A percentile compares a stretch with the other conserved stretches of the same genome.
Conservation (phyloP, 495 filamentous ascomycete species). For the Astrocystis sublimbata region DNA sequence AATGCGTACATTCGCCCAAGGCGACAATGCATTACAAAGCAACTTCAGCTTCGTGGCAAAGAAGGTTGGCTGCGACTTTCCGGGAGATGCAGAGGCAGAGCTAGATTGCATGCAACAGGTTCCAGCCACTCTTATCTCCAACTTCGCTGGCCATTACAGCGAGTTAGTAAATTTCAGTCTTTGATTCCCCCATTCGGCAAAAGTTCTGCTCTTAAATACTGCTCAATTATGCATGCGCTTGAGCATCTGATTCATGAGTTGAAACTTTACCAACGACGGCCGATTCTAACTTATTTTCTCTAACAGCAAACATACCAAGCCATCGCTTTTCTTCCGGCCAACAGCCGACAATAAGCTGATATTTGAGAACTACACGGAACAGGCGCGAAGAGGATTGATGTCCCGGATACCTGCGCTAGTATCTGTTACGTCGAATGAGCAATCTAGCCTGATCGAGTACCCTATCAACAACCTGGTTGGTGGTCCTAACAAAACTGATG, state of each 20-base stretch:
- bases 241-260: too few relatives aligned
- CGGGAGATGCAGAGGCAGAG: slow-evolving; percentile 36
- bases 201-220: too few relatives aligned
- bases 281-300: too few relatives aligned
- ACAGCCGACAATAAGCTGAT: slow-evolving; percentile 43
- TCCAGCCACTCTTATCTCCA: slow-evolving; percentile 37
- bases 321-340: slow-evolving; percentile 43
- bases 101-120: slow-evolving; percentile 47
- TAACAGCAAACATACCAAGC: slow-evolving; percentile 32
- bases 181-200: too few relatives aligned
- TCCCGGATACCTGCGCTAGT: slow-evolving; percentile 41
- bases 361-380: slow-evolving; percentile 47
- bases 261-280: too few relatives aligned
- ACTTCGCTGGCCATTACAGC: slow-evolving; percentile 42
- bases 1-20: slow-evolving; percentile 32
- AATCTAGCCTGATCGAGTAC: slow-evolving; percentile 37
- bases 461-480: slow-evolving; percentile 31
- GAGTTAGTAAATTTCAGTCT: too few relatives aligned
- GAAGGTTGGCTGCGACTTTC: slow-evolving; percentile 40
- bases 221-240: too few relatives aligned
- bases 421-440: slow-evolving; percentile 46
- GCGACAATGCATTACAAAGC: slow-evolving; percentile 34
- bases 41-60: slow-evolving; percentile 50
- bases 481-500: slow-evolving; percentile 36
- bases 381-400: slow-evolving; percentile 25